A percentile compares a stretch with the other conserved stretches of the same genome.
These are phyloP conservation scores for Penicillium sclerotiorum DNA, from an alignment of 2,329 filamentous ascomycete genomes.

Conservation along the genomic window DNA sequence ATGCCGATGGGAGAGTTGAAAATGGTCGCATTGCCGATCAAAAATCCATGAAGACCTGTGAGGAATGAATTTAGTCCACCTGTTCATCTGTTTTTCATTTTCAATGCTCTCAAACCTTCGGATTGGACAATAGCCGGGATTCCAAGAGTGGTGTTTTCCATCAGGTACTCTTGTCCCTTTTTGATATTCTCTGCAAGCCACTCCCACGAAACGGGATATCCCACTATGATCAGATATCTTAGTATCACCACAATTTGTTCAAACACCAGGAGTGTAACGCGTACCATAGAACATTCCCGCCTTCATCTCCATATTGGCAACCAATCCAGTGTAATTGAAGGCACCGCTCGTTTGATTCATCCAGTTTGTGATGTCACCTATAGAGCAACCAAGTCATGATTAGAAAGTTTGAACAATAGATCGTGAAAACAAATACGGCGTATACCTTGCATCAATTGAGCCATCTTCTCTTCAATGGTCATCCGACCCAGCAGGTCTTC, in stretches of 20 bases:
- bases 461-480: conserved; percentile 73
- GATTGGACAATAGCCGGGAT: conserved; percentile 75
- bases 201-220: conserved; percentile 65
- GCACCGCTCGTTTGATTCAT: conserved; percentile 67
- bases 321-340: conserved; percentile 69
- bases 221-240: conserved; percentile 48
- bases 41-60: conserved; percentile 65
- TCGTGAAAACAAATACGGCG: no score
- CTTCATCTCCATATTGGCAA: conserved; percentile 66
- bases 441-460: conserved; percentile 66
- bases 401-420: no score
- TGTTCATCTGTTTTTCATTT: neutral
- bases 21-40: conserved; percentile 73
- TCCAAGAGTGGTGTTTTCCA: conserved; percentile 67
- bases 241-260: neutral
- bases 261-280: neutral
- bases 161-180: conserved; percentile 68
- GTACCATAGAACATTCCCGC: conserved; percentile 67
- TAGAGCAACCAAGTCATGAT: neutral
- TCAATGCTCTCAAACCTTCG: conserved; percentile 53
- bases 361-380: conserved; percentile 71
- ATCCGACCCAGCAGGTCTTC: conserved; percentile 70
- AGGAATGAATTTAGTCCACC: neutral
- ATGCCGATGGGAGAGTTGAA: conserved; percentile 77
- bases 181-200: conserved; percentile 66